Conservation (phyloP, 371 early-diverging fungal species). For the Synchytrium microbalum region DNA sequence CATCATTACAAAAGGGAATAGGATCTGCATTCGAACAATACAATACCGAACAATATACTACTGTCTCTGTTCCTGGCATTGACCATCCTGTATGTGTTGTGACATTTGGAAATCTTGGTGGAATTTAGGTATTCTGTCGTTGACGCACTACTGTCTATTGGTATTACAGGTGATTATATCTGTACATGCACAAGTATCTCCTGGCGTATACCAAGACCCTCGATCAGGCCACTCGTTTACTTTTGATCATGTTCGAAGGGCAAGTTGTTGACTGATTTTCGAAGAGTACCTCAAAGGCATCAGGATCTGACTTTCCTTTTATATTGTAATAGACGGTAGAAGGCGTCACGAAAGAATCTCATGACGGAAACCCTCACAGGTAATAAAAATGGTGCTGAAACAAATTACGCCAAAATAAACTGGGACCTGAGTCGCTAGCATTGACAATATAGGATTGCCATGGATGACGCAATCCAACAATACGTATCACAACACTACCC, state of each 20-base stretch:
- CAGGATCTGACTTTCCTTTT: background rate
- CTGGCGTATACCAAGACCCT: slow-evolving; percentile 65
- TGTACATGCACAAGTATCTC: slow-evolving; percentile 55
- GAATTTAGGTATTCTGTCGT: background rate
- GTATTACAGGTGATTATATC: slow-evolving; percentile 61
- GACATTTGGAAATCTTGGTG: slow-evolving; percentile 3
- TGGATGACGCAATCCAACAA: slow-evolving; percentile 51
- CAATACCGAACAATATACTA: slow-evolving; percentile 73
- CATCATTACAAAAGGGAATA: slow-evolving; percentile 45
- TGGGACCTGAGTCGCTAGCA: too few relatives aligned
- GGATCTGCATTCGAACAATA: slow-evolving; percentile 62
- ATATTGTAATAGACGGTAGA: background rate
- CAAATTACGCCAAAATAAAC: too few relatives aligned
- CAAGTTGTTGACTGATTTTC: too few relatives aligned
- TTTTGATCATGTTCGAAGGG: slow-evolving; percentile 24
- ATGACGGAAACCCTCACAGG: background rate
- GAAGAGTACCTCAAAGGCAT: too few relatives aligned
- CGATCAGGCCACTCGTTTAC: slow-evolving; percentile 16
- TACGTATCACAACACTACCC: slow-evolving; percentile 76
- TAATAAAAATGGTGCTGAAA: too few relatives aligned
- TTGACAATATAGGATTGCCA: slow-evolving; percentile 35
- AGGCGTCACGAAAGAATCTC: background rate
- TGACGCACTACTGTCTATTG: background rate
- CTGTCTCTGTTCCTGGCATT: slow-evolving; percentile 54
- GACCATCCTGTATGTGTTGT: slow-evolving; percentile 47